Percentiles rank a stretch among this genome's conserved stretches.
Conservation (phyloP, 2,329 filamentous ascomycete species). For the Colletotrichum paranaense region DNA sequence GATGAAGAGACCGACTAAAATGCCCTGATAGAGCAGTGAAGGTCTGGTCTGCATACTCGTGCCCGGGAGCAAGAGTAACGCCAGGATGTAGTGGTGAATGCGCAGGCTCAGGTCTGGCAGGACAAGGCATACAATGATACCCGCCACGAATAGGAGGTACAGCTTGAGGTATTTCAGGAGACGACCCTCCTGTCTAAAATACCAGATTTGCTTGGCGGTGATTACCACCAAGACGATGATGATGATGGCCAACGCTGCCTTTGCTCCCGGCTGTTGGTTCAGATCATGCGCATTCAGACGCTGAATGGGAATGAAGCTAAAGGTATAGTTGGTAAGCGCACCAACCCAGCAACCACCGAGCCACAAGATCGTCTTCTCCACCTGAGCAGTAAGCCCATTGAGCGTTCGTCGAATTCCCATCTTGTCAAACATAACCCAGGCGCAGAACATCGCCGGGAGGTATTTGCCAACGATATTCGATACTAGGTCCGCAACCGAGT, state of each 20-base stretch:
- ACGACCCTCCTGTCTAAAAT: constrained; percentile 85
- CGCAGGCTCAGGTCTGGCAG: constrained; percentile 84
- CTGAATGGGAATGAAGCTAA: constrained; percentile 92
- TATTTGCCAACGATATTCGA: constrained; percentile 84
- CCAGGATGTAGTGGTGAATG: constrained; percentile 95
- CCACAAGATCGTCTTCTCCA: constrained; percentile 93
- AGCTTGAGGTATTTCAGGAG: constrained; percentile 82
- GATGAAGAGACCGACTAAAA: constrained; percentile 91
- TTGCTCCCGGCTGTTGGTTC: constrained; percentile 87
- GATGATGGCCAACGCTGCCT: constrained; percentile 83
- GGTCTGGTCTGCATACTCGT: constrained; percentile 90
- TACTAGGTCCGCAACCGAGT: constrained; percentile 76
- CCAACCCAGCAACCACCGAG: constrained; percentile 92
- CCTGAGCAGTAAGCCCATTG: constrained; percentile 78
- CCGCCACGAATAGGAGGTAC: constrained; percentile 75
- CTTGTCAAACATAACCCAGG: constrained; percentile 87
- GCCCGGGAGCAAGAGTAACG: constrained; percentile 85
- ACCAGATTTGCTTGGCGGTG: constrained; percentile 81
- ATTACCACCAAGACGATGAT: constrained; percentile 77
- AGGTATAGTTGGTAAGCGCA: constrained; percentile 92
- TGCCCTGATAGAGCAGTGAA: constrained; percentile 86
- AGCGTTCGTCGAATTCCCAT: constrained; percentile 82
- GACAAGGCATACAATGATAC: constrained; percentile 76
- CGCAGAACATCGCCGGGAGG: constrained; percentile 87
- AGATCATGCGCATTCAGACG: constrained; percentile 93